phyloP scores from a whole-genome alignment of 177 flowering plant genomes.

The Telopea speciosissima region DNA sequence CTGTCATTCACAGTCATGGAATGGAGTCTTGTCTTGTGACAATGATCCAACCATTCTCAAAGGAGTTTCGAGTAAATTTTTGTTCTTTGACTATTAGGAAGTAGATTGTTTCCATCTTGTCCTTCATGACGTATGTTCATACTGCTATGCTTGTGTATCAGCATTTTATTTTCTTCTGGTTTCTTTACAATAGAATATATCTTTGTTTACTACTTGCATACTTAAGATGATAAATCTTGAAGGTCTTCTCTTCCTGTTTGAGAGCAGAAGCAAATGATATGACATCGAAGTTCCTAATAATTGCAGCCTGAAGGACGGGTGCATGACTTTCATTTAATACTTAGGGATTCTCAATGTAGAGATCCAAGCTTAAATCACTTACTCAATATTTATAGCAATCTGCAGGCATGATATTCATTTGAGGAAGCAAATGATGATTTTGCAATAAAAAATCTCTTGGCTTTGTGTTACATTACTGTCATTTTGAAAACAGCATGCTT shows the following conservation, averaged over 20 bases:
- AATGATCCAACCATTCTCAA: constrained; percentile 70
- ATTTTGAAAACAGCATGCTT: too few species aligned
- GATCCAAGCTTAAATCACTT: neutral
- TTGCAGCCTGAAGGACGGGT: neutral
- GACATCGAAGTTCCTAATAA: neutral
- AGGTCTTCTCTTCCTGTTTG: neutral
- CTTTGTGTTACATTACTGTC: neutral
- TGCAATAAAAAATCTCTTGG: too few species aligned
- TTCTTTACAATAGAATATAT: neutral
- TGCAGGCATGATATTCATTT: neutral
- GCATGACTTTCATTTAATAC: neutral
- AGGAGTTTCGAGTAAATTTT: constrained; percentile 71
- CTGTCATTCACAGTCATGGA: constrained; percentile 97
- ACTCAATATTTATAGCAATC: neutral
- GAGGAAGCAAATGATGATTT: neutral
- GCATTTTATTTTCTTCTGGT: neutral
- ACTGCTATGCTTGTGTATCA: neutral
- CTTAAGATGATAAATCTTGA: neutral
- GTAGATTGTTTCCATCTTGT: neutral
- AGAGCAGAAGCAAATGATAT: neutral
- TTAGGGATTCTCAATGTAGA: neutral
- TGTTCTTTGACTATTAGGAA: constrained; percentile 10
- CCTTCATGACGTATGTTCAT: neutral
- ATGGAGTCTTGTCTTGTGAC: constrained; percentile 89
- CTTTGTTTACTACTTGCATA: neutral